These are phyloP conservation scores for Haberlea rhodopensis DNA, from an alignment of 257 asterid species.

Conservation along the genomic window DNA sequence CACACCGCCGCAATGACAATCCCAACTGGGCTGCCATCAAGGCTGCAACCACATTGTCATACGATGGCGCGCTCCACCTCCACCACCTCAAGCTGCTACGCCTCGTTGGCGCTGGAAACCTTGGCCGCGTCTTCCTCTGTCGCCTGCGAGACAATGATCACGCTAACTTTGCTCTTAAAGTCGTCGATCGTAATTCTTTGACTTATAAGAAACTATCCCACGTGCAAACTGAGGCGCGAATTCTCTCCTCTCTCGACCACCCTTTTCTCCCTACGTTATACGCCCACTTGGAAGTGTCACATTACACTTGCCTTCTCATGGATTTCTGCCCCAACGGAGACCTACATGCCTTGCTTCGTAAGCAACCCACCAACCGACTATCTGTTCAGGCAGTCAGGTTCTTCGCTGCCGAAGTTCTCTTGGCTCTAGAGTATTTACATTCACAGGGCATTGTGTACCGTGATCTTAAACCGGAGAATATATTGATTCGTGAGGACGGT, in stretches of 20 bases:
- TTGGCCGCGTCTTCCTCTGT: slow-evolving; percentile 91
- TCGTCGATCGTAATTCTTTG: slow-evolving; percentile 66
- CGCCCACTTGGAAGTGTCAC: slow-evolving; percentile 77
- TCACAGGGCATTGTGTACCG: slow-evolving; percentile 79
- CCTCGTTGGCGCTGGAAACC: slow-evolving; percentile 83
- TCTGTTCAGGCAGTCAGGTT: slow-evolving; percentile 58
- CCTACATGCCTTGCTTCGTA: slow-evolving; percentile 68
- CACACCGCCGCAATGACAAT: slow-evolving; percentile 68
- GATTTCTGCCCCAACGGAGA: slow-evolving; percentile 88
- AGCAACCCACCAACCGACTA: slow-evolving; percentile 55
- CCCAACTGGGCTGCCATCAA: slow-evolving; percentile 74
- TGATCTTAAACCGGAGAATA: slow-evolving; percentile 80
- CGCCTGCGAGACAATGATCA: slow-evolving; percentile 78
- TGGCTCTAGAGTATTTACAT: slow-evolving; percentile 75
- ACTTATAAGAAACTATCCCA: slow-evolving; percentile 65
- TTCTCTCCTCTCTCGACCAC: slow-evolving; percentile 68
- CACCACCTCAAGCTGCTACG: slow-evolving; percentile 81
- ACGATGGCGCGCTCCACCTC: slow-evolving; percentile 73
- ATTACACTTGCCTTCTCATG: slow-evolving; percentile 72
- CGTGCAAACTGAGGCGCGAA: slow-evolving; percentile 71
- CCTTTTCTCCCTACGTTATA: slow-evolving; percentile 85
- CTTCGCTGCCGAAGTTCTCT: slow-evolving; percentile 65
- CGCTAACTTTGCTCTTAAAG: slow-evolving; percentile 82
- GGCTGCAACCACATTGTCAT: slow-evolving; percentile 63
- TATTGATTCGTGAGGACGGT: slow-evolving; percentile 73